phyloP scores from a whole-genome alignment of 2,329 filamentous ascomycete genomes.

The Coleophoma crateriformis region DNA sequence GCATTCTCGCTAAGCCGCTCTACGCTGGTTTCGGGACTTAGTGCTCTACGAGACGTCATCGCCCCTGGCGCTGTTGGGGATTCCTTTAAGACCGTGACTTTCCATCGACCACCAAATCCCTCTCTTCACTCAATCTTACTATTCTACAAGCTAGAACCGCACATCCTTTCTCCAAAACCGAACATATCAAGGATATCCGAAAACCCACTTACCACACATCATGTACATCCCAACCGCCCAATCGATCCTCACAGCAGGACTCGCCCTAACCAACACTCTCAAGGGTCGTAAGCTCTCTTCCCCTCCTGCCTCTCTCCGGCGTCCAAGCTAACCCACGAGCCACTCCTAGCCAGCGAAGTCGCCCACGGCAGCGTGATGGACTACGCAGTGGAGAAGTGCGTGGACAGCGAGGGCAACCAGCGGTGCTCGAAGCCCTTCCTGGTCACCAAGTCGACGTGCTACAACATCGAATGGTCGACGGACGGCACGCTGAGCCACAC shows the following conservation, averaged over 20 bases:
- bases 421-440: conserved; percentile 35
- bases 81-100: too few relatives aligned
- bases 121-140: too few relatives aligned
- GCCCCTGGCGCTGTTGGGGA: too few relatives aligned
- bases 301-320: neutral
- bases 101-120: too few relatives aligned
- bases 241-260: conserved; percentile 15
- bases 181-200: too few relatives aligned
- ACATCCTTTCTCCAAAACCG: too few relatives aligned
- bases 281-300: conserved; percentile 8
- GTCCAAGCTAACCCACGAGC: too few relatives aligned
- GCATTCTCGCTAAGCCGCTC: too few relatives aligned
- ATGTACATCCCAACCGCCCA: conserved; percentile 22
- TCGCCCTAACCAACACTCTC: conserved; percentile 13
- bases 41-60: too few relatives aligned
- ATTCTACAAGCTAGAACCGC: too few relatives aligned
- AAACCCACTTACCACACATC: neutral
- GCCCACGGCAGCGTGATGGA: conserved; percentile 33
- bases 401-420: conserved; percentile 31
- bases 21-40: too few relatives aligned
- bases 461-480: conserved; percentile 35
- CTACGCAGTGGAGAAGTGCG: conserved; percentile 35
- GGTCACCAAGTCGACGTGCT: conserved; percentile 32
- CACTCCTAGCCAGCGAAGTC: conserved; percentile 18
- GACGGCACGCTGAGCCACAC: conserved; percentile 34